Conservation (phyloP, 768 basidiomycete species). For the Saitozyma sp. region DNA sequence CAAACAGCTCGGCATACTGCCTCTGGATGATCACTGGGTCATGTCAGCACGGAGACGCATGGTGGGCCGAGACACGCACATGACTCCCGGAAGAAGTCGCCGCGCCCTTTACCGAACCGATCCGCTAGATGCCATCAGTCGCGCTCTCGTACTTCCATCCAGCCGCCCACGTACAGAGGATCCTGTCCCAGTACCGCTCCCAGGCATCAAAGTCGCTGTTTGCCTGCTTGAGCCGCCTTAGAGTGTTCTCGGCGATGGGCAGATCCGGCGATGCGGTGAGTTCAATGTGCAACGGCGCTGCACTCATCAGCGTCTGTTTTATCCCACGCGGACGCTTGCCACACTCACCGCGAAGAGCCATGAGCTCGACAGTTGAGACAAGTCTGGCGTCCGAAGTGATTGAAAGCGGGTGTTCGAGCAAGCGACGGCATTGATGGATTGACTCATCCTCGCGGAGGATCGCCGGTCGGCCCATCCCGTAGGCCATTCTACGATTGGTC, state of each 20-base stretch:
- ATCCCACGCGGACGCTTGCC: neutral
- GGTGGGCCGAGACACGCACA: conserved; percentile 16
- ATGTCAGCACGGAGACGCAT: conserved; percentile 1
- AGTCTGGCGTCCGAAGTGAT: conserved; percentile 93
- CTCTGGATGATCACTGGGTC: conserved; percentile 69
- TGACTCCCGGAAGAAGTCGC: conserved; percentile 85
- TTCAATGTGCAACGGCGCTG: conserved; percentile 76
- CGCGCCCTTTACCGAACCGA: conserved; percentile 52
- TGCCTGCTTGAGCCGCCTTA: conserved; percentile 69
- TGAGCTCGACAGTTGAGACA: conserved; percentile 89
- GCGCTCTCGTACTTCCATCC: conserved; percentile 54
- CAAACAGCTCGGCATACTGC: conserved; percentile 51
- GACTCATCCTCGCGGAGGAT: conserved; percentile 91
- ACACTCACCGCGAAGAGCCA: conserved; percentile 65
- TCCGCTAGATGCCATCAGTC: conserved; percentile 59
- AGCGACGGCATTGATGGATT: conserved; percentile 73
- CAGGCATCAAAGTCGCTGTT: conserved; percentile 76
- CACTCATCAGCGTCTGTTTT: neutral
- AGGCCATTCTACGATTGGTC: conserved; percentile 69
- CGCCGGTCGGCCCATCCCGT: conserved; percentile 89
- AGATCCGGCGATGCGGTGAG: conserved; percentile 71
- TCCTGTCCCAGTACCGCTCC: conserved; percentile 57
- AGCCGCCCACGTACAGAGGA: conserved; percentile 59
- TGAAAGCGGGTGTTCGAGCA: conserved; percentile 81
- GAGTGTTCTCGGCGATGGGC: conserved; percentile 71